Percentiles rank a stretch among this genome's conserved stretches.
Evolutionary conservation across 305 asterid species (phyloP).

Genomic region (Fraxinus sp.): DNA sequence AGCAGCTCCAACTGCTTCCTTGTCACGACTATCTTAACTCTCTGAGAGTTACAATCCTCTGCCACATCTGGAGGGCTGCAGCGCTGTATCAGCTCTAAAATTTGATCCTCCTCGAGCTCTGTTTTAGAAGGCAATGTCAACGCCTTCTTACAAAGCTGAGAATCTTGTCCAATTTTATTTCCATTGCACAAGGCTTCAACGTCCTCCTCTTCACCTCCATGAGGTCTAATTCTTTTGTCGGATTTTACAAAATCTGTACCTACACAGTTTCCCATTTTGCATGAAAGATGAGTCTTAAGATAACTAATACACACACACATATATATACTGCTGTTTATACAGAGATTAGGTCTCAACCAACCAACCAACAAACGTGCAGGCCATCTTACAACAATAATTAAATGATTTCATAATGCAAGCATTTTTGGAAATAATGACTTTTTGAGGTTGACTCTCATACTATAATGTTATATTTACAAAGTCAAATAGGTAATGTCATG

Average conservation of each 20-base stretch:
- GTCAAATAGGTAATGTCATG: slow-evolving; percentile 11
- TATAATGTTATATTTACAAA: not conserved
- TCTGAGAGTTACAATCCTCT: slow-evolving; percentile 14
- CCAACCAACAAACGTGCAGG: slow-evolving; percentile 34
- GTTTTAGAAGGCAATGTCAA: slow-evolving; percentile 15
- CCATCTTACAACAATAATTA: slow-evolving; percentile 29
- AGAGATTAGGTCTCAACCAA: slow-evolving; percentile 22
- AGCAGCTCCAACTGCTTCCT: slow-evolving; percentile 22
- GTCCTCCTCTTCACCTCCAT: slow-evolving; percentile 20
- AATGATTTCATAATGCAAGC: not conserved
- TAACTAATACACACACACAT: not conserved
- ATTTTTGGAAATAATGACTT: not conserved
- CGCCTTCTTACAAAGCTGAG: not conserved
- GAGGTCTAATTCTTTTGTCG: slow-evolving; percentile 23
- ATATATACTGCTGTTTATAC: slow-evolving; percentile 17
- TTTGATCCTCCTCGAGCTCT: slow-evolving; percentile 16
- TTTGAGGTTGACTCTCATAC: slow-evolving; percentile 19
- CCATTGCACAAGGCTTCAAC: slow-evolving; percentile 5
- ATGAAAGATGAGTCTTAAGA: not conserved
- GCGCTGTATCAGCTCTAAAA: slow-evolving; percentile 14
- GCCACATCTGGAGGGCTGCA: slow-evolving; percentile 7
- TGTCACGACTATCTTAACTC: slow-evolving; percentile 22
- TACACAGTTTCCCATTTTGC: slow-evolving; percentile 55
- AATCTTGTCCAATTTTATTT: slow-evolving; percentile 5
- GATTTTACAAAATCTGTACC: slow-evolving; percentile 26